Base-by-base conservation (phyloP, 257 asterid species). In the Salvia rosmarinus region DNA sequence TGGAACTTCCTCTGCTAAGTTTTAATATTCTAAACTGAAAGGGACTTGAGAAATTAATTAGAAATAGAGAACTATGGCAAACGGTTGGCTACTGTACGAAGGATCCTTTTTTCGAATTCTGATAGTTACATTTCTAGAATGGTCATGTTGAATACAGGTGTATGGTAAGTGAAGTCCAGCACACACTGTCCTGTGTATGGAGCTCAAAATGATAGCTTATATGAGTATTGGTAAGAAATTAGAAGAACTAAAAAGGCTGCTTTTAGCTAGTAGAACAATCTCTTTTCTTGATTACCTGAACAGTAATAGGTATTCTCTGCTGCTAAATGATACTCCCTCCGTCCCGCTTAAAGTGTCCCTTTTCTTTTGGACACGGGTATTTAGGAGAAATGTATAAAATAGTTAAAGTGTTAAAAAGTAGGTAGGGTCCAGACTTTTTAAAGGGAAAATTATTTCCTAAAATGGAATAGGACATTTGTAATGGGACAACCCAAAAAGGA, bases 261-360 rank as follows among this genome's bases (percentile, higher is more conserved):
- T 14, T 7, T 30, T 25, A 56, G 64, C 42, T 32, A 46, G 57
- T 64, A 25, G 55, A 55, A 44, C 54, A 57, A 56, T 20, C 23
- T 43, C 4, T 68, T 30, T n/a, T 44, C 52, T 59, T 49, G 75
- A 40, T 39, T 10, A 28, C 47, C 34, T 40, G 67, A 68, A 20
- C 11, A 56, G 30, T 66, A 67, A 47, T 25, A 23, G 5, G 57
- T 71, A 20, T 64, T 16, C 19, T 42, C 39, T 57, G 76, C 49
- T 50, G 23, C 69, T 42, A 19, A 63, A 50, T 37, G 12, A 55
- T 30, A 65, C n/a, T 75, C 21, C n/a, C n/a, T n/a, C n/a, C n/a
- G n/a, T n/a, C n/a, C n/a, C n/a, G n/a, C n/a, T n/a, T n/a, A n/a
- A n/a, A n/a, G n/a, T n/a, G n/a, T n/a, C n/a, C n/a, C n/a, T n/a